Evolutionary conservation across 2,329 filamentous ascomycete genomes (phyloP), one percentile per base, ranked within the genome.

Genomic region (Penicillium sclerotigenum): DNA sequence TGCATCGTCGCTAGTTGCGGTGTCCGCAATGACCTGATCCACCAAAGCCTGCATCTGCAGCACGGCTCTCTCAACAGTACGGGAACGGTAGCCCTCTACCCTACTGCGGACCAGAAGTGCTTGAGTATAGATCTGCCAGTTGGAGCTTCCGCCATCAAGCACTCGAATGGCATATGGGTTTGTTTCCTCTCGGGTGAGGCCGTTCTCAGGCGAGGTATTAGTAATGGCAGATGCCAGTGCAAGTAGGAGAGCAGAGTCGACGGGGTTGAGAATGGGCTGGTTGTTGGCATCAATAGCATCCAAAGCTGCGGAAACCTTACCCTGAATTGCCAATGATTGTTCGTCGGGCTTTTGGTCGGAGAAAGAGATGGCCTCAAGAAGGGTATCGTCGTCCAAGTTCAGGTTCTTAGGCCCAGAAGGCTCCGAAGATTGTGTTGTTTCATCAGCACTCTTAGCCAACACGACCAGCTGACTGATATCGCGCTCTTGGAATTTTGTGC

Each of bases 101-200:
- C 94, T 83, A 58, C 90, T 96, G 42, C 94, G 84, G 1, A 97
- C 89, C 0, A 99, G 80, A 9, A 99, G 79, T 0, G 91, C 94
- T 70, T 97, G 92, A 0, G 94, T 97, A 71, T 97, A 97, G 33
- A 97, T 87, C 72, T 97, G 94, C 94, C 94, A 99, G 73, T 97
- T 99, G 0, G 91, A 93, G 43, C 89, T 89, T 64, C 93, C 92
- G 58, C 94, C 91, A 9, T 89, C 84, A 1, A 99, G 81, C 0
- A 97, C 94, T 38, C 94, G 85, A 1, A 87, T 88, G 0, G 94
- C 94, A 70, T 93, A 99, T 0, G 94, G 94, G 1, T 96, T 75
- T 5, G 96, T 93, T 70, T 97, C 91, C 74, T 97, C 92, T n/a
- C 91, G 83, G 0, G 92, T 97, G 0, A 99, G 79, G 0, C 89